Evolutionary conservation across 441 rosid species (phyloP).

Genomic region (Flueggea neowawraea): DNA sequence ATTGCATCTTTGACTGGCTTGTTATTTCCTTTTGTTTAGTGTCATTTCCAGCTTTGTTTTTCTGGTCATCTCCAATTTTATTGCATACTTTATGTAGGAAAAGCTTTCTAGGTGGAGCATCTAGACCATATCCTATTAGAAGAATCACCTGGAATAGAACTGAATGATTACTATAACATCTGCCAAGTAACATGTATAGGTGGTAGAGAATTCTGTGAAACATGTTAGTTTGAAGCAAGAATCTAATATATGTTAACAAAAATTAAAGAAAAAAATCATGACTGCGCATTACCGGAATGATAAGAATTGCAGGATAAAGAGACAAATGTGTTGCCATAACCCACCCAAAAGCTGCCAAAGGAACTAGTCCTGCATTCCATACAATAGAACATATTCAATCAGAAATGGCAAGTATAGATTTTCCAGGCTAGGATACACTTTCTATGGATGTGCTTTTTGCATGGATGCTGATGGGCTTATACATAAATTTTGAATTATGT

Average conservation of each 20-base stretch:
- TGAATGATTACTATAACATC: constrained; percentile 10
- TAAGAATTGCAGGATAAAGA: constrained; percentile 74
- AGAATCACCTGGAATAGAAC: constrained; percentile 54
- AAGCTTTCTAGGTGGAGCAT: constrained; percentile 80
- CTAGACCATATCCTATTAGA: constrained; percentile 78
- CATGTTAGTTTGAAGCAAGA: neutral
- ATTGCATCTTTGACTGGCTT: constrained; percentile 23
- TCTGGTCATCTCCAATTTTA: constrained; percentile 26
- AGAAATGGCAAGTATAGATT: neutral
- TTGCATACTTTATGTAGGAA: constrained; percentile 35
- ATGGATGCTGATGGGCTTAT: too few species aligned
- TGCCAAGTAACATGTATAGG: neutral
- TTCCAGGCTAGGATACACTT: too few species aligned
- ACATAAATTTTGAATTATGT: too few species aligned
- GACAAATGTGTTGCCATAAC: constrained; percentile 89
- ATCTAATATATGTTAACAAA: constrained; percentile 1
- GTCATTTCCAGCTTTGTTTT: constrained; percentile 18
- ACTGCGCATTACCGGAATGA: constrained; percentile 59
- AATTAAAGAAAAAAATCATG: neutral
- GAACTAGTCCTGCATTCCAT: constrained; percentile 54
- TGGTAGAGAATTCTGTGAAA: neutral
- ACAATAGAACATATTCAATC: constrained; percentile 8
- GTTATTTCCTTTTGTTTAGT: constrained; percentile 15
- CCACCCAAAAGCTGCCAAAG: constrained; percentile 95
- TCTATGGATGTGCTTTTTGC: too few species aligned